Percentiles rank a stretch among this genome's conserved stretches.
Evolutionary conservation across 495 filamentous ascomycete genomes (phyloP).

Genomic region (Tuber microsphaerosporum): DNA sequence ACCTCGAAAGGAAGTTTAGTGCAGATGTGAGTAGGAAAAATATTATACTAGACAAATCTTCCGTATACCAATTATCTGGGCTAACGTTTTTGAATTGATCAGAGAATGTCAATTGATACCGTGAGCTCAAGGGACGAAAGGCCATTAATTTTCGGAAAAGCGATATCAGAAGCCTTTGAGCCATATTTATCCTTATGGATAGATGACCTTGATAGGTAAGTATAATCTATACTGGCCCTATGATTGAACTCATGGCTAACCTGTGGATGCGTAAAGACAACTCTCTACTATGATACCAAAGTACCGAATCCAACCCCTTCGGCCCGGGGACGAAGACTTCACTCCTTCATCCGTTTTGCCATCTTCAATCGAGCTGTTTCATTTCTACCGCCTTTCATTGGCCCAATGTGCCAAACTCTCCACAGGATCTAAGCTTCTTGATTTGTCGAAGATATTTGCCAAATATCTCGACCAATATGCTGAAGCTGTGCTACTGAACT

Average conservation of each 20-base stretch:
- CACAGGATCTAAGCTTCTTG: slow-evolving; percentile 74
- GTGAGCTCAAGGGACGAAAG: slow-evolving; percentile 73
- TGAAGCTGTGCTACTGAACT: slow-evolving; percentile 78
- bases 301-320: slow-evolving; percentile 76
- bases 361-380: slow-evolving; percentile 93
- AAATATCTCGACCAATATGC: slow-evolving; percentile 95
- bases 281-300: slow-evolving; percentile 77
- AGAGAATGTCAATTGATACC: slow-evolving; percentile 85
- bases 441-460: slow-evolving; percentile 74
- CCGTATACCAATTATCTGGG: slow-evolving; percentile 7
- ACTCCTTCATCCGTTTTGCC: slow-evolving; percentile 69
- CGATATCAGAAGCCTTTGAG: slow-evolving; percentile 94
- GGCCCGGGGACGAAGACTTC: slow-evolving; percentile 83
- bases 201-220: slow-evolving; percentile 78
- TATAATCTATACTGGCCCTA: background rate
- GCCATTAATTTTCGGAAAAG: slow-evolving; percentile 72
- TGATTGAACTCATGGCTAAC: slow-evolving; percentile 9
- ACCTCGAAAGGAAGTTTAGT: slow-evolving; percentile 74
- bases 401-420: slow-evolving; percentile 95
- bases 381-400: slow-evolving; percentile 84
- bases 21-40: slow-evolving; percentile 49
- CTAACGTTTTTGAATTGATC: slow-evolving; percentile 36
- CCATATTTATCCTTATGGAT: slow-evolving; percentile 96
- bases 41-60: slow-evolving; percentile 1
- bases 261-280: slow-evolving; percentile 46